Percentiles rank a stretch among this genome's conserved stretches.
Evolutionary conservation across 495 filamentous ascomycete species (phyloP).

Genomic region (Hyaloscypha hepaticicola): DNA sequence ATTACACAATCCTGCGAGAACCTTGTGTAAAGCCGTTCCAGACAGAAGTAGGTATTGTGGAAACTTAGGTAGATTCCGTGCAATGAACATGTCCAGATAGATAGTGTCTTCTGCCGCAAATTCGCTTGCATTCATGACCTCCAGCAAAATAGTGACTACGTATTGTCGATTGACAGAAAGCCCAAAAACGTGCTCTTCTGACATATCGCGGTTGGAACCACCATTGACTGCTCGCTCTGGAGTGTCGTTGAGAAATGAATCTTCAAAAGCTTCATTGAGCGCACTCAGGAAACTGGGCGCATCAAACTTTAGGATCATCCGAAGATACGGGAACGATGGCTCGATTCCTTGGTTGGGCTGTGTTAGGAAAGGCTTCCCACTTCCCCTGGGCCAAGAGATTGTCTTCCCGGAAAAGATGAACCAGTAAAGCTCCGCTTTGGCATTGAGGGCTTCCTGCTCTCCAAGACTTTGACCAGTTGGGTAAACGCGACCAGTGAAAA

Average conservation of each 20-base stretch:
- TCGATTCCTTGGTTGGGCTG: constrained; percentile 48
- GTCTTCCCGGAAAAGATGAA: constrained; percentile 85
- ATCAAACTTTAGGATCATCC: constrained; percentile 82
- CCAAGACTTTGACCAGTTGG: constrained; percentile 75
- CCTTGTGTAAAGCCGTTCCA: constrained; percentile 76
- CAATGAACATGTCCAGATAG: constrained; percentile 97
- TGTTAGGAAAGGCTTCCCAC: constrained; percentile 52
- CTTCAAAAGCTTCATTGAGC: constrained; percentile 96
- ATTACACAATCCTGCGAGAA: constrained; percentile 78
- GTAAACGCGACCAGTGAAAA: constrained; percentile 87
- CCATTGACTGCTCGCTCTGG: constrained; percentile 55
- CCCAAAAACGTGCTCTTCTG: constrained; percentile 64
- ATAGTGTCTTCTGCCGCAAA: constrained; percentile 83
- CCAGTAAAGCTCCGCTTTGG: constrained; percentile 86
- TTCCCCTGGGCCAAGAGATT: constrained; percentile 61
- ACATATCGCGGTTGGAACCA: constrained; percentile 45
- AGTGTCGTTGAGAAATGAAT: constrained; percentile 83
- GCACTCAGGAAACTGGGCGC: constrained; percentile 90
- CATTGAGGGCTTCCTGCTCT: constrained; percentile 65
- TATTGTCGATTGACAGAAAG: constrained; percentile 85
- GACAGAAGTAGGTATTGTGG: constrained; percentile 91
- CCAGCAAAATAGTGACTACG: constrained; percentile 82
- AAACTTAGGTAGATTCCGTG: constrained; percentile 93
- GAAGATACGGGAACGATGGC: constrained; percentile 78
- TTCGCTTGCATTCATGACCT: constrained; percentile 73